Base-by-base conservation (phyloP, 805 yeast species). In the Hanseniaspora osmophila region DNA sequence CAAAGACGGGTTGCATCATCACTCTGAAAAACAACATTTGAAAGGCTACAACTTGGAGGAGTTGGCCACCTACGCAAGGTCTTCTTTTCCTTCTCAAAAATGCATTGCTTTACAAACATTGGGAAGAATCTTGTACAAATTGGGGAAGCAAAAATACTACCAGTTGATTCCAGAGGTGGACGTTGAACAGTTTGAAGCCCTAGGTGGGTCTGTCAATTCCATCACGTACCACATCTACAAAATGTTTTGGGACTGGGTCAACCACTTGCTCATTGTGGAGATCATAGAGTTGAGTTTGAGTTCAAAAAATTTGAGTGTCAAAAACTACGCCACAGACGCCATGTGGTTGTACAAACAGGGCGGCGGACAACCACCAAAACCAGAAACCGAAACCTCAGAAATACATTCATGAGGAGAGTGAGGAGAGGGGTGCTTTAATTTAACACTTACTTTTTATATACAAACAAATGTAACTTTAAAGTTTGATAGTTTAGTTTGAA, bases 21-120 rank as follows among this genome's bases (percentile, higher is more conserved):
- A 92, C 61, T 73, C 96, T 0, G 85, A 81, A 10, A 78, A 81
- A 42, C 96, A 97, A 0, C 78, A 79, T 40, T 68, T 88, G 44
- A 95, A 97, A 0, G 99, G 99, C 0, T 92, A 92, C 60, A 88
- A 96, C 0, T 59, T 92, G 19, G 68, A 75, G 0, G 99, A 92
- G 58, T 68, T 92, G 44, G 80, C 82, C 1, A 92, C 82, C 52
- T 70, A 85, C 42, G 66, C 87, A 4, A 69, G 95, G 51, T 84
- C 95, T 1, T 75, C 81, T 1, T 75, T 81, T 46, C 77, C 94
- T 1, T 78, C 94, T 0, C 99, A 92, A 63, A 68, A 96, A 41
- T 77, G 92, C 49, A 72, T 92, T 11, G 86, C 96, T 7, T 78
- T 88, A 32, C 84, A 84, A 57, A 84, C 92, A 9, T 54, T 87